Evolutionary conservation across 176 grass and related monocot species (phyloP).

Genomic region (Lolium perenne): DNA sequence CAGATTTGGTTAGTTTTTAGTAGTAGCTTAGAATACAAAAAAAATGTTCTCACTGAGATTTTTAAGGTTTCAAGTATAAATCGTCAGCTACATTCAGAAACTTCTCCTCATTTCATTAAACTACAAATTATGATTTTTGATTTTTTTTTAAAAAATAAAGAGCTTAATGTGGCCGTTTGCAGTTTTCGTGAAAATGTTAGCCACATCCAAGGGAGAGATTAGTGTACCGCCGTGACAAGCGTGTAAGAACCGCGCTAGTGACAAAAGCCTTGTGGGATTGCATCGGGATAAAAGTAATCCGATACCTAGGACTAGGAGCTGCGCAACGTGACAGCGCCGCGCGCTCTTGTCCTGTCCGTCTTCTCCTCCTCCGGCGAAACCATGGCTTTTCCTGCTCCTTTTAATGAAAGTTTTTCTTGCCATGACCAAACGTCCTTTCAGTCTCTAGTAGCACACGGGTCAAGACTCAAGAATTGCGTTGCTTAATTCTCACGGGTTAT

Average conservation of each 20-base stretch:
- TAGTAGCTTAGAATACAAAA: too few species aligned
- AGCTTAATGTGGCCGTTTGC: too few species aligned
- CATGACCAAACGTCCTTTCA: background rate
- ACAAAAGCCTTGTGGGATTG: slow-evolving; percentile 42
- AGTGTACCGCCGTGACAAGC: slow-evolving; percentile 3
- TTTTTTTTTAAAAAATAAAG: too few species aligned
- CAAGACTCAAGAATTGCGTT: slow-evolving; percentile 24
- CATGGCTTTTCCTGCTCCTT: background rate
- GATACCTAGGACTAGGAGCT: slow-evolving; percentile 11
- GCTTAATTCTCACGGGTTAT: slow-evolving; percentile 12
- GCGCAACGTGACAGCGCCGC: slow-evolving; percentile 42
- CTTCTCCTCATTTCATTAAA: too few species aligned
- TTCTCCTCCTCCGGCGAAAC: too few species aligned
- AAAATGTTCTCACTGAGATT: too few species aligned
- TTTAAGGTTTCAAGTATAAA: too few species aligned
- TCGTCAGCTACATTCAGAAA: too few species aligned
- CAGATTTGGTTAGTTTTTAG: too few species aligned
- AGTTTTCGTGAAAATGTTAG: too few species aligned
- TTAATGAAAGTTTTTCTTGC: slow-evolving; percentile 6
- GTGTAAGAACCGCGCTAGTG: slow-evolving; percentile 43
- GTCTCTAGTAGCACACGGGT: background rate
- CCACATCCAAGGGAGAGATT: too few species aligned
- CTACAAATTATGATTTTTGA: too few species aligned
- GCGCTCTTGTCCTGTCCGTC: background rate
- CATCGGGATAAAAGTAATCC: slow-evolving; percentile 27